Percentiles rank a stretch among this genome's conserved stretches.
Conservation (phyloP, 371 early-diverging fungal species). For the Cokeromyces recurvatus region DNA sequence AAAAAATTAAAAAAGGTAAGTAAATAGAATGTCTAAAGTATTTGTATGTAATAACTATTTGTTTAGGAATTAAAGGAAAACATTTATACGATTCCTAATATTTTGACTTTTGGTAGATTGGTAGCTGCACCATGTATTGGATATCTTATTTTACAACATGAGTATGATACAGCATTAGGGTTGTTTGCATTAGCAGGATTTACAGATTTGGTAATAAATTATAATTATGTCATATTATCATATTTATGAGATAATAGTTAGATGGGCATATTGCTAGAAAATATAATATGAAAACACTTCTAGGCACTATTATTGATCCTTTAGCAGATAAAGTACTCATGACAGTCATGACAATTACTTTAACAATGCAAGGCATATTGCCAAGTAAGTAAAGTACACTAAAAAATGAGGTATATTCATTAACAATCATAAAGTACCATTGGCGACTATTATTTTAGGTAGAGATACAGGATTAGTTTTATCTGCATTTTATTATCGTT, state of each 20-base stretch:
- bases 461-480: conserved; percentile 80
- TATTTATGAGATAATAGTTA: no score
- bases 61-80: conserved; percentile 52
- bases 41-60: no score
- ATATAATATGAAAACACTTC: conserved; percentile 79
- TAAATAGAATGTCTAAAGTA: no score
- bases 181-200: conserved; percentile 77
- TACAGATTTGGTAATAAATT: conserved; percentile 84
- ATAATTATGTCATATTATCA: no score
- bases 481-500: conserved; percentile 81
- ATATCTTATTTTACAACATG: conserved; percentile 72
- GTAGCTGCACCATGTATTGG: conserved; percentile 84
- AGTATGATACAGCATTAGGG: conserved; percentile 65
- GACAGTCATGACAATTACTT: conserved; percentile 83
- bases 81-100: conserved; percentile 87
- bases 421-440: no score
- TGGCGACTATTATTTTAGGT: conserved; percentile 83
- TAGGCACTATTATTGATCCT: conserved; percentile 94
- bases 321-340: conserved; percentile 95
- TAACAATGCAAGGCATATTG: conserved; percentile 70
- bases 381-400: conserved; percentile 51
- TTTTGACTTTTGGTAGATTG: conserved; percentile 75
- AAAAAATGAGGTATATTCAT: background rate
- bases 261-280: conserved; percentile 93
- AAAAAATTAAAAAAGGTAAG: no score